Conservation (phyloP, 352 stramenopile genomes). For the Phytophthora aleatoria region DNA sequence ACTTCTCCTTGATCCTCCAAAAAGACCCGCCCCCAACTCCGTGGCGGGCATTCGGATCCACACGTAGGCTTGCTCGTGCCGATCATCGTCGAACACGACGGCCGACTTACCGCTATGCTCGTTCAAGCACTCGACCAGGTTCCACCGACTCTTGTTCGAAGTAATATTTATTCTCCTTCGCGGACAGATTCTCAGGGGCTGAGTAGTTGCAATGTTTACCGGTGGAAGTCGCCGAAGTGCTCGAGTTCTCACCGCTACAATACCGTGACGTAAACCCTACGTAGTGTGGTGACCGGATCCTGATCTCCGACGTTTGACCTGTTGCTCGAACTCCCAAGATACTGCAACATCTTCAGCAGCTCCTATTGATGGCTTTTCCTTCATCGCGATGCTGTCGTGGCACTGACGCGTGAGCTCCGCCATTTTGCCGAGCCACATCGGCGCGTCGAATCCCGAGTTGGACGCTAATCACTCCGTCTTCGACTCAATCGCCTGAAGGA, state of each 20-base stretch:
- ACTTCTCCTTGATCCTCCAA: slow-evolving; percentile 29
- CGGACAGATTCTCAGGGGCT: slow-evolving; percentile 22
- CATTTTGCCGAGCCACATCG: slow-evolving; percentile 28
- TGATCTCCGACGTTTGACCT: slow-evolving; percentile 21
- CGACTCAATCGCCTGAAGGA: slow-evolving; percentile 6
- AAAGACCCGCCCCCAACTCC: slow-evolving; percentile 21
- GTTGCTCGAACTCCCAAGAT: slow-evolving; percentile 31
- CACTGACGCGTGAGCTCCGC: slow-evolving; percentile 35
- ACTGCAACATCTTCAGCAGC: slow-evolving; percentile 34
- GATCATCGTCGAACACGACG: slow-evolving; percentile 37
- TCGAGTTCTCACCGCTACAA: slow-evolving; percentile 25
- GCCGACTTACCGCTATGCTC: slow-evolving; percentile 20
- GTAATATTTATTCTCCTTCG: slow-evolving; percentile 12
- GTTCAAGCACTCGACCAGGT: slow-evolving; percentile 26
- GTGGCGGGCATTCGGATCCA: slow-evolving; percentile 23
- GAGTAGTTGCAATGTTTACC: slow-evolving; percentile 25
- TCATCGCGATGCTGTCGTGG: slow-evolving; percentile 22
- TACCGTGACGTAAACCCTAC: slow-evolving; percentile 14
- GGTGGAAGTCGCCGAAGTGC: slow-evolving; percentile 25
- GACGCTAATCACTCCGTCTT: slow-evolving; percentile 17
- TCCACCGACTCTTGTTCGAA: slow-evolving; percentile 27
- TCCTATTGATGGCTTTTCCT: slow-evolving; percentile 36
- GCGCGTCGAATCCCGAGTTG: slow-evolving; percentile 11
- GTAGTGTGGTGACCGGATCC: slow-evolving; percentile 12
- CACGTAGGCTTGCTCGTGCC: slow-evolving; percentile 26